Conservation (phyloP, 176 grass and related monocot species). For the Hordeum vulgare region MorexV3_pseudomolecules_assembly NC_058521.1:39598816-39599315, state of each 20-base stretch:
- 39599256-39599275: no score
- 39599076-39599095: background rate
- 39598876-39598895: background rate
- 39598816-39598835: conserved; percentile 22
- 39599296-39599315: background rate
- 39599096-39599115: background rate
- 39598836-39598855: conserved; percentile 16
- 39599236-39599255: no score
- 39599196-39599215: background rate
- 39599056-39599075: conserved; percentile 4
- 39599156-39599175: background rate
- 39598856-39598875: conserved; percentile 17
- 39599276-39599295: background rate
- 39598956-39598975: conserved; percentile 38
- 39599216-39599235: background rate
- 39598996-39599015: background rate
- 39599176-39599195: background rate
- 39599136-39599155: background rate
- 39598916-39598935: conserved; percentile 21
- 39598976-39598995: conserved; percentile 47
- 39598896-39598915: conserved; percentile 15
- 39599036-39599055: background rate
- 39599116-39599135: conserved; percentile 5
- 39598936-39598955: background rate
- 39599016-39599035: background rate